phyloP scores from a whole-genome alignment of 495 filamentous ascomycete genomes.

The Aspergillus ellipticus region DNA sequence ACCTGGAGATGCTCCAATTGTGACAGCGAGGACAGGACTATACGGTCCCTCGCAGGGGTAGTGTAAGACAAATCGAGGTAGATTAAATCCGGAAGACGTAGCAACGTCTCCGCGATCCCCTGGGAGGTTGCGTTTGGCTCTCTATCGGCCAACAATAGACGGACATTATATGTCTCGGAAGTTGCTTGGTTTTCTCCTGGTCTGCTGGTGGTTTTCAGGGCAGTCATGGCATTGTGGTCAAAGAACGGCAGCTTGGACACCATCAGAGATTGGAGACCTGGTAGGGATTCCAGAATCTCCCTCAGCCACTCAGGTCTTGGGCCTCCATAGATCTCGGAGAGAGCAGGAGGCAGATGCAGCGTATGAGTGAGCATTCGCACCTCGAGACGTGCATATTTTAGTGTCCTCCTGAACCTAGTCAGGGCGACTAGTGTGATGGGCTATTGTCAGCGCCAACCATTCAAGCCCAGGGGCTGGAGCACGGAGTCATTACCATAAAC shows the following conservation, averaged over 20 bases:
- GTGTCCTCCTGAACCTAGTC: conserved; percentile 58
- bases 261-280: conserved; percentile 58
- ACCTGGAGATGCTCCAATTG: conserved; percentile 51
- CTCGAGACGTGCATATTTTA: conserved; percentile 50
- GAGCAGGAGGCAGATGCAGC: conserved; percentile 62
- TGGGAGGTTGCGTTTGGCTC: conserved; percentile 56
- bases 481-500: conserved; percentile 48
- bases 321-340: conserved; percentile 62
- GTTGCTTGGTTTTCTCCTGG: conserved; percentile 21
- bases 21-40: conserved; percentile 43
- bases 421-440: conserved; percentile 47
- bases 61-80: conserved; percentile 63
- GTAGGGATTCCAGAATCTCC: conserved; percentile 58
- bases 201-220: conserved; percentile 31
- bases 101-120: conserved; percentile 50
- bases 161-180: conserved; percentile 37
- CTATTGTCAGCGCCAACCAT: conserved; percentile 8
- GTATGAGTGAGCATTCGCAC: conserved; percentile 60
- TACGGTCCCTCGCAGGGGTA: conserved; percentile 48
- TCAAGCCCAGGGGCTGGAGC: neutral
- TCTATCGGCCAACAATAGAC: conserved; percentile 53
- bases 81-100: conserved; percentile 50
- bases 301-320: conserved; percentile 59
- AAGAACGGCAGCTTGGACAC: conserved; percentile 61
- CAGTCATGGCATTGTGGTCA: conserved; percentile 57